Evolutionary conservation across 805 yeast genomes (phyloP), one percentile per base, ranked within the genome.

Genomic region (Lachancea waltii): DNA sequence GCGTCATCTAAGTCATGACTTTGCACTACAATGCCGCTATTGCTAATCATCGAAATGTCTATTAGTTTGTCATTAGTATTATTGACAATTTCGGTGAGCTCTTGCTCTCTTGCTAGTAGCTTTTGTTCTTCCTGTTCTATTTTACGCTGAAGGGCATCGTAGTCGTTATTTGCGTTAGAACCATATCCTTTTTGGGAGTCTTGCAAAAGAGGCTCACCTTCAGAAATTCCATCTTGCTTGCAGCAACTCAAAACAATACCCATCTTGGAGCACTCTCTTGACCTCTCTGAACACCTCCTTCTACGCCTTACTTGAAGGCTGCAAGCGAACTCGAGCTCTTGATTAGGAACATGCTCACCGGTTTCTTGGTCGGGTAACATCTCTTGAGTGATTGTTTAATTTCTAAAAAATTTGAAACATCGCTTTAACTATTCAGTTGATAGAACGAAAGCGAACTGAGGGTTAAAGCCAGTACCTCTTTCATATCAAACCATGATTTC

Each of bases 1-100:
- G n/a, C n/a, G n/a, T 33, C 33, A 15, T 42, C 43, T 11, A 49
- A 21, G 30, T 50, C 55, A 28, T 44, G 43, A 8, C 58, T 48
- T 22, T 47, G 54, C 3, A 53, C 35, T 6, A 59, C 63, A 14
- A 59, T 57, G 6, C 62, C 63, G 36, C 63, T 57, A 38, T 58
- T 56, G 34, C 53, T 56, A 17, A 60, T 51, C 64, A 60, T 57
- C 2, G 62, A 58, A n/a, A 60, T 60, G 36, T 60, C 64, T 19
- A 60, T 57, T 19, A 57, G 45, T 33, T 53, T 57, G 38, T 58
- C 64, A 27, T 58, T 60, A 15, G 63, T 57, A 30, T 42, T 52
- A 9, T 55, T 45, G 8, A 60, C 64, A 34, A 60, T 58, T 16
- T 54, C 54, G 20, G 52, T 48, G 28, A 60, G 43, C 33, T 55